Evolutionary conservation across 2,329 filamentous ascomycete genomes (phyloP).

Genomic region (Zymoseptoria ardabiliae): DNA sequence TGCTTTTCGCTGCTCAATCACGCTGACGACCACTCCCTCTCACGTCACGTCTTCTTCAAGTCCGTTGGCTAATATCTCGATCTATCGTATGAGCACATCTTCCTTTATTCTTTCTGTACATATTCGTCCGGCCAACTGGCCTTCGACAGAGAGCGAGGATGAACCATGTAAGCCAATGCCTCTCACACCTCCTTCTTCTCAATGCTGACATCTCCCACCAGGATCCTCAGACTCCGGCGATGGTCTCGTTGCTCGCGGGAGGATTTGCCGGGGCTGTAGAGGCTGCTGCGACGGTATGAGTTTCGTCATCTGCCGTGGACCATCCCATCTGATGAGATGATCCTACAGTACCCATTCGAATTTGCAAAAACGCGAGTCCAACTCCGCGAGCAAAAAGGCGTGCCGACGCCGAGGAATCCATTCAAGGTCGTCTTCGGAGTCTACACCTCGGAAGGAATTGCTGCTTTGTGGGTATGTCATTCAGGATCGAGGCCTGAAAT

Average conservation of each 20-base stretch:
- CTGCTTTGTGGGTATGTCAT: conserved; percentile 35
- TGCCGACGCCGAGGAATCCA: conserved; percentile 47
- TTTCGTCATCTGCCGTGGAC: background rate
- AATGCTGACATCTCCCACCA: background rate
- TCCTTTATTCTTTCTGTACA: background rate
- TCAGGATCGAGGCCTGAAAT: too few relatives aligned
- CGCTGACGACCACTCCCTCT: background rate
- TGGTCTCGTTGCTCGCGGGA: conserved; percentile 31
- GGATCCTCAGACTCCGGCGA: conserved; percentile 22
- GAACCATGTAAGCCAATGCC: background rate
- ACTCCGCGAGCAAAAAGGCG: conserved; percentile 40
- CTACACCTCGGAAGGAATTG: conserved; percentile 48
- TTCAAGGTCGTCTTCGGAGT: conserved; percentile 51
- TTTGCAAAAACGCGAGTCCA: conserved; percentile 61
- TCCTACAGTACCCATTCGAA: conserved; percentile 52
- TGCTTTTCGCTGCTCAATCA: background rate
- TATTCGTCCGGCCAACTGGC: background rate
- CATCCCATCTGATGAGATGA: background rate
- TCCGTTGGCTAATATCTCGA: background rate
- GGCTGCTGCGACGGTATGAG: conserved; percentile 25
- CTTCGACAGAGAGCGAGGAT: background rate
- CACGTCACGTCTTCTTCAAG: background rate
- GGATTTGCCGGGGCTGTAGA: conserved; percentile 32
- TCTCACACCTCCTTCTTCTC: background rate
- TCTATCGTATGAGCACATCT: too few relatives aligned